These are phyloP conservation scores for Fusarium sp. DNA, from an alignment of 2,329 filamentous ascomycete species.

Conservation along the genomic window DNA sequence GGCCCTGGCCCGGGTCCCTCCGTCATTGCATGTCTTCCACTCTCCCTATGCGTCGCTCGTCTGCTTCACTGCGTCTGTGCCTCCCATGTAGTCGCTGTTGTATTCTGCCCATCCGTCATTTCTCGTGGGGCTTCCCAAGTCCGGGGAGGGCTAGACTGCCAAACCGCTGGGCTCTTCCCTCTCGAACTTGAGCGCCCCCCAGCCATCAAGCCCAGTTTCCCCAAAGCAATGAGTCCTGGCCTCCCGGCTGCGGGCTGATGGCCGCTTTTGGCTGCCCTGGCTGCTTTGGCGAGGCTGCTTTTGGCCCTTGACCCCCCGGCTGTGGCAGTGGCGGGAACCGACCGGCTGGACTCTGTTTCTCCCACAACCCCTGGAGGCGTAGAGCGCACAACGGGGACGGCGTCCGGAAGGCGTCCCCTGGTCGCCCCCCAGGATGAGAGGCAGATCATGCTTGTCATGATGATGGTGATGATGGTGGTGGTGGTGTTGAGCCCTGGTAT, in stretches of 20 bases:
- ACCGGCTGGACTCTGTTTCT: constrained; percentile 43
- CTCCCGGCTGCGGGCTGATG: constrained; percentile 22
- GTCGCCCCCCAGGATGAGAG: constrained; percentile 13
- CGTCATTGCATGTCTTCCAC: constrained; percentile 15
- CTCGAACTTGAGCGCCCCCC: constrained; percentile 8
- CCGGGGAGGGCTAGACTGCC: constrained; percentile 35
- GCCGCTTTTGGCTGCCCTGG: constrained; percentile 34
- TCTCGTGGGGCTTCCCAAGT: constrained; percentile 23
- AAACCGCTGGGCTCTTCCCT: constrained; percentile 11
- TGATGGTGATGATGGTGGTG: constrained; percentile 21
- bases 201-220: constrained; percentile 11
- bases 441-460: constrained; percentile 36
- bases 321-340: constrained; percentile 43
- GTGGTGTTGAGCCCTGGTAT: constrained; percentile 1
- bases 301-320: constrained; percentile 29
- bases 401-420: constrained; percentile 41
- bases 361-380: constrained; percentile 38
- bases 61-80: constrained; percentile 10
- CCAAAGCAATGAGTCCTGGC: constrained; percentile 13
- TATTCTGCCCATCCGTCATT: constrained; percentile 1
- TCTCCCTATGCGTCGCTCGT: constrained; percentile 19
- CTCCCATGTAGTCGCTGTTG: not conserved
- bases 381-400: constrained; percentile 41
- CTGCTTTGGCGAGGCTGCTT: constrained; percentile 34
- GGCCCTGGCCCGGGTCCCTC: constrained; percentile 22